phyloP scores from a whole-genome alignment of 78 protist species.

The Tieghemostelium lacteum region DNA sequence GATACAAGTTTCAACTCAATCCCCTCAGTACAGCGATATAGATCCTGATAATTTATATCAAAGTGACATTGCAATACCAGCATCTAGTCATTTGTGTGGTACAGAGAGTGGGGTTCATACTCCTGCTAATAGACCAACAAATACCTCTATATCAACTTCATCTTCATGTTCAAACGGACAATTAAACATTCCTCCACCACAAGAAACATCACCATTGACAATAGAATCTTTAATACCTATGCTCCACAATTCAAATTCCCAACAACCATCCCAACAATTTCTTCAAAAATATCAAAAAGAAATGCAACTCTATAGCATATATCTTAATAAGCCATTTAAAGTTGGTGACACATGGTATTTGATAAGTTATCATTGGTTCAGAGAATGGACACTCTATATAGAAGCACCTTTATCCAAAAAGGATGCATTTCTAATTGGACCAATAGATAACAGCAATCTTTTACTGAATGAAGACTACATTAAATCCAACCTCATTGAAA shows the following conservation, averaged over 20 bases:
- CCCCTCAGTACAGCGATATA: too few relatives aligned
- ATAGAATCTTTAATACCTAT: neutral
- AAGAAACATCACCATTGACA: neutral
- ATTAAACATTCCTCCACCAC: too few relatives aligned
- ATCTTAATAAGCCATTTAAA: neutral
- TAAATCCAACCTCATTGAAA: neutral
- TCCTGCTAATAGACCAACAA: too few relatives aligned
- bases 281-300: neutral
- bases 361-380: slow-evolving; percentile 25
- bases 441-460: slow-evolving; percentile 8
- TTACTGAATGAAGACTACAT: neutral
- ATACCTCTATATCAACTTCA: too few relatives aligned
- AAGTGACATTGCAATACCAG: too few relatives aligned
- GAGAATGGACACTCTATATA: neutral
- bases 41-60: too few relatives aligned
- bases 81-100: too few relatives aligned
- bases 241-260: neutral
- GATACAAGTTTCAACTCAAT: too few relatives aligned
- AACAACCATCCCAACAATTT: neutral
- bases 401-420: neutral
- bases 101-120: too few relatives aligned
- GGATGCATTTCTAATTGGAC: too few relatives aligned
- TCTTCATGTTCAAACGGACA: neutral
- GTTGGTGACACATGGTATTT: slow-evolving; percentile 39
- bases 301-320: neutral